Evolutionary conservation across 352 stramenopile genomes (phyloP), one percentile per base, ranked within the genome.

Genomic region (Phytophthora rubi): DNA sequence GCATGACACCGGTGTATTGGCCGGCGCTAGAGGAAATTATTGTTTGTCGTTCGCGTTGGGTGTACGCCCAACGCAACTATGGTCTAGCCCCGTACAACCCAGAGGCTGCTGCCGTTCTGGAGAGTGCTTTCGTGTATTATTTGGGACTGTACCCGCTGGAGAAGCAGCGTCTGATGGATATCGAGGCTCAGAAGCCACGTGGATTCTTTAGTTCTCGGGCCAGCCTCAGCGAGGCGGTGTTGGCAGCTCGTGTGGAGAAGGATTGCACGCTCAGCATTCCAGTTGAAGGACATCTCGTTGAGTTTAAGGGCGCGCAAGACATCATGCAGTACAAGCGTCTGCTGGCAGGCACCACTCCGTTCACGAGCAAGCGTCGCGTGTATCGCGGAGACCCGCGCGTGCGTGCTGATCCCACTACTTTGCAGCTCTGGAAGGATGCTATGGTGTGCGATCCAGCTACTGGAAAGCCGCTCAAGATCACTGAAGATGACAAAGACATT

Each of bases 1-100:
- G 72, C 13, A 94, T 95, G 84, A 91, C 54, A 47, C 85, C 86
- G 0, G 85, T 96, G 53, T 96, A 95, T 56, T 96, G 89, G 89
- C 73, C 79, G 6, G 71, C 78, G 6, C 61, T 94, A 4, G 88
- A 94, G 56, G 82, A 87, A 63, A 80, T 88, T 60, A 55, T 88
- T 39, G 84, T 94, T 32, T 83, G 86, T 54, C 84, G 86, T 13
- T 91, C 86, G 47, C 65, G 79, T n/a, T 95, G 88, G 88, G 73
- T 95, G 5, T 95, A 93, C 49, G 82, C 86, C 6, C 82, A 93
- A 53, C 80, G 88, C n/a, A 94, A 92, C 70, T 93, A 93, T 35
- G 88, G 85, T 3, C 74, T 95, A 4, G 85, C 86, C 12, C 88
- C 87, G n/a, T 96, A 95, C 67, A 83, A 84, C 33, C 61, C 82